Evolutionary conservation across 2,329 filamentous ascomycete species (phyloP), one percentile per base, ranked within the genome.

Genomic region (Verticillium tricorpus): DNA sequence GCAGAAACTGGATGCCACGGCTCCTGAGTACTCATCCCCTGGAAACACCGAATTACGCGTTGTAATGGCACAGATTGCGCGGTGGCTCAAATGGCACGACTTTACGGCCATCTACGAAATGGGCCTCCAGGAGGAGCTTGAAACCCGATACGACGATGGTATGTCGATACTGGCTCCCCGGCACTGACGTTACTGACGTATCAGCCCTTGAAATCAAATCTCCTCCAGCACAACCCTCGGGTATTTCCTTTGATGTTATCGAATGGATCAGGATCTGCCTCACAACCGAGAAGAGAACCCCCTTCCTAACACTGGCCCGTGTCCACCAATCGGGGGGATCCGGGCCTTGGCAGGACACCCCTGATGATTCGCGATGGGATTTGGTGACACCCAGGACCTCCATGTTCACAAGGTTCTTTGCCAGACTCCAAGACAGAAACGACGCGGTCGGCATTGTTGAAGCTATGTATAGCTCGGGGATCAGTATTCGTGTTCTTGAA

Each of bases 61-160:
- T 17, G 74, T 97, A 2, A 78, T 98, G 54, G 88, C 89, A 56
- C 94, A 97, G 71, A 81, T 99, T 61, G 86, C 89, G 1, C 80
- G 83, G 60, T 98, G 94, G 93, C 79, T 99, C 28, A 85, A 86
- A 9, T 97, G 94, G 85, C 66, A 74, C 8, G 70, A 74, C 56
- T 85, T 85, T 69, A 73, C 74, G 2, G 72, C 74, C 6, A 62
- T 78, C 17, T 86, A 87, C 61, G 80, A 83, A 56, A 68, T 85
- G 0, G 83, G 83, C 5, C 77, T 86, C 63, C 81, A 85, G 59
- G 74, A 81, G 57, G 79, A 83, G 2, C 64, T 79, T 5, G 74
- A 79, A 37, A 67, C 68, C 0, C 67, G 69, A 8, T 70, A 78
- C 60, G 77, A 81, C 55, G 64, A 73, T 34, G 78, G 80, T 82